Base-by-base conservation (phyloP, 495 filamentous ascomycete genomes). In the Aspergillus ellipticus region DNA sequence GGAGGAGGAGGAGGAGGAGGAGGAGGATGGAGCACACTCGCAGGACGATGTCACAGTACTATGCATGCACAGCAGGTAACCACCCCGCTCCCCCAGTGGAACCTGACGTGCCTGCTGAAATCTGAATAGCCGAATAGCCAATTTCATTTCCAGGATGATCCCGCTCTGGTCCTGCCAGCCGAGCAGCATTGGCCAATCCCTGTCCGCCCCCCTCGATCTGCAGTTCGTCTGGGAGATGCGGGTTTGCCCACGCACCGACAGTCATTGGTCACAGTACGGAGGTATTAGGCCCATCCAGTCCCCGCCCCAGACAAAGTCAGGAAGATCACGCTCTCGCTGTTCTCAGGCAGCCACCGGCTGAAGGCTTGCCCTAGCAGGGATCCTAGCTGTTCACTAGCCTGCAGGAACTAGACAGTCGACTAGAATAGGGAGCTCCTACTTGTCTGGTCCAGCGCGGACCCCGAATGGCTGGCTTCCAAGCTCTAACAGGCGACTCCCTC, bases 301-400 rank as follows among this genome's bases (percentile, higher is more conserved):
- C 45, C 45, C 24, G 24, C 28, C 24, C 45, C 45, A 6, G 45
- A 28, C 21, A 48, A 26, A 48, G 10, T 28, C 17, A n/a, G 7
- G 24, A 26, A 26, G 45, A 48, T 48, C 22, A 29, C 45, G 22
- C 20, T 29, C 45, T 48, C 45, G 21, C 22, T 13, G 11, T 29
- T 29, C 45, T 48, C 45, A 48, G 45, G 45, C 45, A 48, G 45
- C 45, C 45, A 48, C 45, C 11, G 24, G 28, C 45, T 31, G 45
- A 24, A 22, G 20, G 13, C 20, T 6, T 28, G 9, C 13, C 24
- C 16, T 29, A 48, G 45, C 45, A 48, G 22, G 45, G 45, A 48
- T 29, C 24, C 24, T 48, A 48, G 45, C 45, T 48, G 20, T 28
- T 29, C 24, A 6, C 24, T 48, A 16, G 21, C 45, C 4, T 48